phyloP scores from a whole-genome alignment of 1,139 yeast genomes.

The Pichia inconspicua region DNA sequence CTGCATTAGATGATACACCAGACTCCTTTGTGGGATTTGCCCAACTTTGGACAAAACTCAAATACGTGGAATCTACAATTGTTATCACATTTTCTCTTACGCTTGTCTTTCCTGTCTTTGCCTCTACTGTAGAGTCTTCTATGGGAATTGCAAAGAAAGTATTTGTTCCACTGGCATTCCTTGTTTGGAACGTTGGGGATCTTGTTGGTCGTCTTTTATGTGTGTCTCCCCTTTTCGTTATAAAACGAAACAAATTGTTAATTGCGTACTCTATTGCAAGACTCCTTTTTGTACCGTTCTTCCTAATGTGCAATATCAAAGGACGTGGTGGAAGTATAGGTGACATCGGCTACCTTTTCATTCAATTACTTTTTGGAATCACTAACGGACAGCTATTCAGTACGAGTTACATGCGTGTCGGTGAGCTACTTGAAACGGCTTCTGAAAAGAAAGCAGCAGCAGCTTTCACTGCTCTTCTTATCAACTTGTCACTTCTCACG shows the following conservation, averaged over 20 bases:
- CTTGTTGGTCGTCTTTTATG: slow-evolving; percentile 67
- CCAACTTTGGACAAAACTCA: slow-evolving; percentile 50
- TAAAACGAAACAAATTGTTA: slow-evolving; percentile 35
- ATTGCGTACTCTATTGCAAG: slow-evolving; percentile 49
- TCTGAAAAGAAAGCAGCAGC: slow-evolving; percentile 88
- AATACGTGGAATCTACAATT: slow-evolving; percentile 59
- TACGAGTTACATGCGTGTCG: slow-evolving; percentile 74
- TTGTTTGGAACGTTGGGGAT: slow-evolving; percentile 89
- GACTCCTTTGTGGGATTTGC: slow-evolving; percentile 25
- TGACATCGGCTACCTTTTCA: slow-evolving; percentile 57
- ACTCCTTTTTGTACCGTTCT: slow-evolving; percentile 51
- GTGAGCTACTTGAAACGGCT: slow-evolving; percentile 47
- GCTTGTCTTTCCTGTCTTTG: slow-evolving; percentile 82
- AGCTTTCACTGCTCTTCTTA: slow-evolving; percentile 74
- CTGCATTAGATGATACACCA: background rate
- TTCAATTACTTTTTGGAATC: slow-evolving; percentile 75
- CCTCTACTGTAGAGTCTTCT: slow-evolving; percentile 55
- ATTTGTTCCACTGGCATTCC: slow-evolving; percentile 69
- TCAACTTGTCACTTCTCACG: slow-evolving; percentile 65
- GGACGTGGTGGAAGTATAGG: slow-evolving; percentile 38
- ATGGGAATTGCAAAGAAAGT: slow-evolving; percentile 35
- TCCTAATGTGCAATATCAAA: slow-evolving; percentile 60
- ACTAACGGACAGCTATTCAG: slow-evolving; percentile 84
- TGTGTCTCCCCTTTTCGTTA: slow-evolving; percentile 39
- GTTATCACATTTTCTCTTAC: slow-evolving; percentile 72